Conservation (phyloP, 129 eudicot genomes). For the Tanacetum coccineum region DNA sequence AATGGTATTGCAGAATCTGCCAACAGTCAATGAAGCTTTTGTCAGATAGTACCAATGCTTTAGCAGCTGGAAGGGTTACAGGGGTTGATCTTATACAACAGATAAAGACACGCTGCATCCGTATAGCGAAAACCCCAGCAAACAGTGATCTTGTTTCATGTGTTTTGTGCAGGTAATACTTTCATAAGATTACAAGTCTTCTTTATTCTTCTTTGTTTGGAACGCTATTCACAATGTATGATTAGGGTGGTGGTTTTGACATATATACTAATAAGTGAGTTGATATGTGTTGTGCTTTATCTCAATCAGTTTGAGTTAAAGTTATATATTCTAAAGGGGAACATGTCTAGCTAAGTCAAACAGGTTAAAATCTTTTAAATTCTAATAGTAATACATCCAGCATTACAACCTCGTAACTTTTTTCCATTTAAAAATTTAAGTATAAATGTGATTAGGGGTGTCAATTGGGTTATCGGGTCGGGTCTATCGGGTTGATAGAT, state of each 20-base stretch:
- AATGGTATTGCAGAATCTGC: slow-evolving; percentile 90
- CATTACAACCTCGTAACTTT: too few species aligned
- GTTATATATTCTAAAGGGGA: neutral
- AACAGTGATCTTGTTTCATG: slow-evolving; percentile 66
- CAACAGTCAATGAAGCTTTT: slow-evolving; percentile 49
- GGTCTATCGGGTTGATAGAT: too few species aligned
- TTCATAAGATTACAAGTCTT: neutral
- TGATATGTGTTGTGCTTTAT: neutral
- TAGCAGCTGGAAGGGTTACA: slow-evolving; percentile 82
- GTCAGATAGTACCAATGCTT: slow-evolving; percentile 63
- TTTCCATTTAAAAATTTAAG: neutral
- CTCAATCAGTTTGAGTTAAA: neutral
- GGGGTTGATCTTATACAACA: slow-evolving; percentile 77
- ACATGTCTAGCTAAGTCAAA: too few species aligned
- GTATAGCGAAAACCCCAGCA: slow-evolving; percentile 68
- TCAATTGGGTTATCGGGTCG: too few species aligned
- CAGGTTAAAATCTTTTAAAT: too few species aligned
- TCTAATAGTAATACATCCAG: too few species aligned
- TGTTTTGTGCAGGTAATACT: slow-evolving; percentile 73
- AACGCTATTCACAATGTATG: neutral
- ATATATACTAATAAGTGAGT: neutral
- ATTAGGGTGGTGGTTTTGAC: neutral
- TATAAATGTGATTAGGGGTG: too few species aligned
- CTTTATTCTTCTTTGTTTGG: neutral
- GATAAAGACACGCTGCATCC: slow-evolving; percentile 75